Evolutionary conservation across 805 yeast genomes (phyloP).

Genomic region (Tetrapisispora pingtungensis): DNA sequence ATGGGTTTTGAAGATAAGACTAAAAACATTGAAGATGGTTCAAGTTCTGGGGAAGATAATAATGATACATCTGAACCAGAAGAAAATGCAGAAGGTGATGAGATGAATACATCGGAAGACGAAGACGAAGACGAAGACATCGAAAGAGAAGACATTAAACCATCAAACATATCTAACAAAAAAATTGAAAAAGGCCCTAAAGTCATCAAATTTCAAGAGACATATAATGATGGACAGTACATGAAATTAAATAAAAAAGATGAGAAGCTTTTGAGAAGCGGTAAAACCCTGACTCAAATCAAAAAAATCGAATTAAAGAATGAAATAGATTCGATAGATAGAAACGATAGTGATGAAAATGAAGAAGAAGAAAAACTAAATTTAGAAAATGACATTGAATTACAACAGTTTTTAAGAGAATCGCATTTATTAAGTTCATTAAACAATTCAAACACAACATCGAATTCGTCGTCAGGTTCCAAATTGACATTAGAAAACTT

Average conservation of each 20-base stretch:
- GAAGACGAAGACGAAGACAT: constrained; percentile 1
- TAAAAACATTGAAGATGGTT: constrained; percentile 10
- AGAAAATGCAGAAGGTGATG: too few relatives aligned
- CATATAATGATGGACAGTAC: constrained; percentile 12
- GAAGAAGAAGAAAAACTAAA: constrained; percentile 40
- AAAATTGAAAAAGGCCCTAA: constrained; percentile 8
- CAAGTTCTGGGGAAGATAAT: constrained; percentile 6
- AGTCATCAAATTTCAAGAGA: constrained; percentile 21
- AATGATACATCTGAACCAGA: constrained; percentile 6
- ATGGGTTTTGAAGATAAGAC: constrained; percentile 44
- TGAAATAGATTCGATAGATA: constrained; percentile 6
- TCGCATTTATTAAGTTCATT: constrained; percentile 51
- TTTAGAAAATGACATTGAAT: constrained; percentile 57
- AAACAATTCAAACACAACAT: constrained; percentile 14
- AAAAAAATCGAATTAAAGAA: constrained; percentile 30
- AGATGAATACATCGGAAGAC: too few relatives aligned
- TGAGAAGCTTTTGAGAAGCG: constrained; percentile 44
- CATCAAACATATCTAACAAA: too few relatives aligned
- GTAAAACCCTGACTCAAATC: constrained; percentile 39
- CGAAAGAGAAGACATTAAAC: too few relatives aligned
- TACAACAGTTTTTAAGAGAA: constrained; percentile 60
- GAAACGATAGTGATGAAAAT: constrained; percentile 14
- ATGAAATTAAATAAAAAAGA: constrained; percentile 37
- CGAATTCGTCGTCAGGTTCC: constrained; percentile 63
- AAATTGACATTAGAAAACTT: constrained; percentile 54